Percentiles rank a stretch among this genome's conserved stretches.
phyloP scores from a whole-genome alignment of 2,329 filamentous ascomycete genomes.

The Pestalotiopsis sp. region DNA sequence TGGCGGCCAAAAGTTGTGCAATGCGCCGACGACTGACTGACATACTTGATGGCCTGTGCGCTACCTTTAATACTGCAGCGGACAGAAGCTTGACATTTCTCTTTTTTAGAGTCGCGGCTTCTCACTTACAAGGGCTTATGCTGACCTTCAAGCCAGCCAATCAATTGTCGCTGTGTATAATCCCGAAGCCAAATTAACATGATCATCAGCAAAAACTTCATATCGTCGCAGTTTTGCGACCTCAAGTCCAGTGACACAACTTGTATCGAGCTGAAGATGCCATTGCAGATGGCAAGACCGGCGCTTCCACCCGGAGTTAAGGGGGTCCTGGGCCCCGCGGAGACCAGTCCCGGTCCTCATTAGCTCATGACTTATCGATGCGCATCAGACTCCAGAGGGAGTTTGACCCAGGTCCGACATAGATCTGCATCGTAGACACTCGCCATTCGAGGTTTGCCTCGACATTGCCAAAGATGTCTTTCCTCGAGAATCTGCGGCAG shows the following conservation, averaged over 20 bases:
- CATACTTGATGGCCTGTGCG: not conserved
- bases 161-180: too few relatives aligned
- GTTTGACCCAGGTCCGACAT: not conserved
- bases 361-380: not conserved
- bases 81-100: not conserved
- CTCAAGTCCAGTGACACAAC: not conserved
- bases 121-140: not conserved
- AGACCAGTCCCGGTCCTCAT: not conserved
- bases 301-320: not conserved
- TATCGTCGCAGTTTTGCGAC: not conserved
- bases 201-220: too few relatives aligned
- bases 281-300: not conserved
- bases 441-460: not conserved
- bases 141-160: not conserved
- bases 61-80: not conserved
- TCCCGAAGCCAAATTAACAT: too few relatives aligned
- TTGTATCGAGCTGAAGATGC: not conserved
- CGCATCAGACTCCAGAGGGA: not conserved
- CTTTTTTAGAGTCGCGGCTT: not conserved
- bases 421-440: not conserved
- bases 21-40: not conserved
- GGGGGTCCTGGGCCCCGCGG: not conserved
- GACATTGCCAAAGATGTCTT: slow-evolving; percentile 15
- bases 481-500: slow-evolving; percentile 19
- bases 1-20: not conserved